phyloP scores from a whole-genome alignment of 352 stramenopile genomes.

The Globisporangium solare region DNA sequence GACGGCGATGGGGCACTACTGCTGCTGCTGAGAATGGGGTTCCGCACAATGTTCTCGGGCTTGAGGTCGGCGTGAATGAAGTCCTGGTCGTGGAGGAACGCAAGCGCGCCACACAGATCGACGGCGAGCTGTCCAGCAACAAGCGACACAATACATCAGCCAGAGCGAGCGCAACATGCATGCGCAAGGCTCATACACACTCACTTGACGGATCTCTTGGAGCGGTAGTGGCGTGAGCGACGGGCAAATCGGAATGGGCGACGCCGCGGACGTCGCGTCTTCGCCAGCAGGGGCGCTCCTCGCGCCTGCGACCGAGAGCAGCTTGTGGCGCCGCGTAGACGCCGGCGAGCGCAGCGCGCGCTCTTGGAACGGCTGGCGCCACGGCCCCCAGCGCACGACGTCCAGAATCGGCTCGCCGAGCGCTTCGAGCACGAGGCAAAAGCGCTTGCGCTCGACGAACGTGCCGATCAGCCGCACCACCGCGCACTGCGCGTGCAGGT shows the following conservation, averaged over 20 bases:
- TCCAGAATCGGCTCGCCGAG: slow-evolving; percentile 88
- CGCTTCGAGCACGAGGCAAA: slow-evolving; percentile 70
- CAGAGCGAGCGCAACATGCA: too few species aligned
- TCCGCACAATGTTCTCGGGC: slow-evolving; percentile 61
- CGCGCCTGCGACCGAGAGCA: slow-evolving; percentile 35
- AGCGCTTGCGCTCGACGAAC: slow-evolving; percentile 48
- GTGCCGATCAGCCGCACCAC: slow-evolving; percentile 52
- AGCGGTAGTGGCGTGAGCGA: slow-evolving; percentile 27
- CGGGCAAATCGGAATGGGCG: slow-evolving; percentile 16
- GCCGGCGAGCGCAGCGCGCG: slow-evolving; percentile 7
- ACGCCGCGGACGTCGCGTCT: not conserved
- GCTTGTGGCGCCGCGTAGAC: slow-evolving; percentile 50
- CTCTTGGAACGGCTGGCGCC: slow-evolving; percentile 88
- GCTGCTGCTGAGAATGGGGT: not conserved
- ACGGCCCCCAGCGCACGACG: slow-evolving; percentile 90
- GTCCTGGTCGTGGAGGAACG: slow-evolving; percentile 51
- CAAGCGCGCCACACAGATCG: slow-evolving; percentile 57
- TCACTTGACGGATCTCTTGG: slow-evolving; percentile 33
- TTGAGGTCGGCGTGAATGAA: slow-evolving; percentile 78
- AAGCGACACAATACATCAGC: not conserved
- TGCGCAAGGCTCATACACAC: not conserved
- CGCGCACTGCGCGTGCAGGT: slow-evolving; percentile 19
- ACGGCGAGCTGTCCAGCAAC: slow-evolving; percentile 33
- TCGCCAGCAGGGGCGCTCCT: not conserved
- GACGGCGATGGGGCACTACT: slow-evolving; percentile 9